Evolutionary conservation across 73 alveolate species (phyloP).

Genomic region (Paramecium biaurelia): DNA sequence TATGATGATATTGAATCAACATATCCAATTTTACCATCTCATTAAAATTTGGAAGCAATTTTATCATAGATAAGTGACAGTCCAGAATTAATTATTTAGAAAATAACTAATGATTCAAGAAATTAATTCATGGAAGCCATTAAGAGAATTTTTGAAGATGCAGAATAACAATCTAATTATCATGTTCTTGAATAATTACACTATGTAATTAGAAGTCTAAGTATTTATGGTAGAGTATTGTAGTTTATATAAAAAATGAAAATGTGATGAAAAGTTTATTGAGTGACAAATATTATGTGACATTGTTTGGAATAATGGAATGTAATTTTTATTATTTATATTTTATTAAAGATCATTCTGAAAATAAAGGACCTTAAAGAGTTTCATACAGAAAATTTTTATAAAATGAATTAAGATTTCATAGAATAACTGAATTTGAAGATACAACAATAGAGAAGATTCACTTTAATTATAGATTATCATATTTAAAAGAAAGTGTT

Average conservation of each 20-base stretch:
- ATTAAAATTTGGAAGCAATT: constrained; percentile 24
- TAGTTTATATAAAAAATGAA: constrained; percentile 29
- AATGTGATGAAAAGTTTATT: neutral
- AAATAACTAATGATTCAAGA: neutral
- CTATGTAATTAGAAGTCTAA: constrained; percentile 16
- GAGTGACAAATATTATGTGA: constrained; percentile 14
- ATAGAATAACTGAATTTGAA: neutral
- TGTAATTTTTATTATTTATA: neutral
- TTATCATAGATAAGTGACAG: neutral
- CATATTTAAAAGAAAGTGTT: constrained; percentile 42
- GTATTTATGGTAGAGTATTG: neutral
- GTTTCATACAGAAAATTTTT: neutral
- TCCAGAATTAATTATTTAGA: constrained; percentile 7
- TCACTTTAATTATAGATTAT: constrained; percentile 20
- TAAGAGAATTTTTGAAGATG: neutral
- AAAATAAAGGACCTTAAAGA: neutral
- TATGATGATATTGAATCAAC: constrained; percentile 6
- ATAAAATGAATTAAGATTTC: neutral
- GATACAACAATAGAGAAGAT: neutral
- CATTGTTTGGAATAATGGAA: constrained; percentile 32
- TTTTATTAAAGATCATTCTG: neutral
- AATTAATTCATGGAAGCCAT: neutral
- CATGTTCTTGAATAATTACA: neutral
- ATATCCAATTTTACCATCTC: neutral
- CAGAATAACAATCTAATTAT: neutral